phyloP scores from a whole-genome alignment of 2,329 filamentous ascomycete species.

The Pseudopyricularia cyperi region DNA sequence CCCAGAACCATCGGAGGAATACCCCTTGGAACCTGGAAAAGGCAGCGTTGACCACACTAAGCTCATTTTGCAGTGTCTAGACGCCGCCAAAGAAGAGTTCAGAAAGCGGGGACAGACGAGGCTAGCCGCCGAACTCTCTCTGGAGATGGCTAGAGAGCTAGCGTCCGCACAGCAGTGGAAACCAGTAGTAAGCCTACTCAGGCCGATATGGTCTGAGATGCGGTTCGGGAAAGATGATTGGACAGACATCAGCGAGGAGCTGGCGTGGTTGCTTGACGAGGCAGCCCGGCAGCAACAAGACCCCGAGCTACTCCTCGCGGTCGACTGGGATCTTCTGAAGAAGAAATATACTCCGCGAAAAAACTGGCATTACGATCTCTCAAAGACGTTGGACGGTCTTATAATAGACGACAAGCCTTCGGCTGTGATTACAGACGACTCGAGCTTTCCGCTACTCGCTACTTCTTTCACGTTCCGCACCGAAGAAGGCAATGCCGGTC shows the following conservation, averaged over 20 bases:
- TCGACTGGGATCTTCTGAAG: conserved; percentile 54
- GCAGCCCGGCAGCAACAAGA: conserved; percentile 40
- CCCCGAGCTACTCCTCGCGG: conserved; percentile 42
- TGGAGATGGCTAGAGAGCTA: conserved; percentile 45
- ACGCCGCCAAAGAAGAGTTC: conserved; percentile 39
- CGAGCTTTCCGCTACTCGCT: conserved; percentile 15
- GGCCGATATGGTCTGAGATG: conserved; percentile 43
- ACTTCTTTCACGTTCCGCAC: conserved; percentile 41
- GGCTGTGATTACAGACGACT: conserved; percentile 35
- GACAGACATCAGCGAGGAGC: conserved; percentile 44
- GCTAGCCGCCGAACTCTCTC: conserved; percentile 38
- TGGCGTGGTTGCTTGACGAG: conserved; percentile 46
- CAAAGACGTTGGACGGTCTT: conserved; percentile 40
- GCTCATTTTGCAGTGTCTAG: conserved; percentile 39
- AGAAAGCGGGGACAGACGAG: conserved; percentile 38
- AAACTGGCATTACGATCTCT: conserved; percentile 49
- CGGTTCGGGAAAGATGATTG: conserved; percentile 46
- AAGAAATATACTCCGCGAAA: conserved; percentile 39
- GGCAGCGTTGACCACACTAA: conserved; percentile 40
- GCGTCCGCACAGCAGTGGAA: conserved; percentile 36
- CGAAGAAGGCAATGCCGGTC: conserved; percentile 48
- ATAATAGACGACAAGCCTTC: conserved; percentile 27
- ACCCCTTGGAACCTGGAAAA: conserved; percentile 24
- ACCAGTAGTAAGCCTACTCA: conserved; percentile 38
- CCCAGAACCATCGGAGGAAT: conserved; percentile 47